Base-by-base conservation (phyloP, 1,139 yeast genomes). In the Pichia sp. region DNA sequence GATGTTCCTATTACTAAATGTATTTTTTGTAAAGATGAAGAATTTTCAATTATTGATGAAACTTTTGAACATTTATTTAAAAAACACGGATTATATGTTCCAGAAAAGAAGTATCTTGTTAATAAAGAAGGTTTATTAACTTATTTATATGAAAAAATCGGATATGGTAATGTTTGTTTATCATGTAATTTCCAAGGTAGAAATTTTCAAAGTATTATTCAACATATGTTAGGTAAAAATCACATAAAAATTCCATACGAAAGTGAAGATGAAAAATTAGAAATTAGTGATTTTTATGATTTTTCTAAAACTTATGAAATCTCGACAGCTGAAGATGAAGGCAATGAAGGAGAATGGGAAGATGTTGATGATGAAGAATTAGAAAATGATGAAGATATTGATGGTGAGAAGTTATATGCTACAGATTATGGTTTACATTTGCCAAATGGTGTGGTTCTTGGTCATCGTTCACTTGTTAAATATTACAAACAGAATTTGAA, bases 201-300 rank as follows among this genome's bases (percentile, higher is more conserved):
- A 54, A 78, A 80, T 46, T 62, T 90, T 32, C 95, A 87, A 59
- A 87, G 96, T 47, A 92, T 87, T 7, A 80, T 97, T 54, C 95
- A 89, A 37, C 99, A 92, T 63, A 84, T 90, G 87, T 60, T 73
- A 7, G 74, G 84, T 23, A 92, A 92, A 64, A 78, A 89, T 51
- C 99, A 92, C 62, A 83, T 90, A 69, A 77, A 79, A 61, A 75
- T 92, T 47, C 97, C 98, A 0, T 94, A 87, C 63, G 97, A 92
- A 56, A 66, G 78, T 0, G 85, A 80, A 50, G 84, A 84, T 47
- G 95, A 92, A 60, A 83, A 82, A 61, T 74, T 82, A 45, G 87
- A 84, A 58, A 72, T 90, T 36, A 78, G 94, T 0, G 85, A 82
- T 43, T 92, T 82, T 59, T 92, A 92, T 61, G 97, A 92, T 64